Percentiles rank a stretch among this genome's conserved stretches.
Evolutionary conservation across 257 asterid species (phyloP).

Genomic region (Solanum etuberosum): DNA sequence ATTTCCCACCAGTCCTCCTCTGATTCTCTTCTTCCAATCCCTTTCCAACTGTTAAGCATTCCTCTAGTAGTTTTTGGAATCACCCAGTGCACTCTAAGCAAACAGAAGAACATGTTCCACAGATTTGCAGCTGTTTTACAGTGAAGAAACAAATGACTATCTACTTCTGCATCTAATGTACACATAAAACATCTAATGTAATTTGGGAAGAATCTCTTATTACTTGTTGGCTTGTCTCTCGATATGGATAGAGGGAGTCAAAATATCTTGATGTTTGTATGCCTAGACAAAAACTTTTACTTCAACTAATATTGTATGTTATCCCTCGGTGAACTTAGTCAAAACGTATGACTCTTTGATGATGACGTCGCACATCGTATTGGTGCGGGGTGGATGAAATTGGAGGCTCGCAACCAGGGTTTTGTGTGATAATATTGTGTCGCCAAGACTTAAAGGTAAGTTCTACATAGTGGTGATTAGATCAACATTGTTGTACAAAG

Average conservation of each 20-base stretch:
- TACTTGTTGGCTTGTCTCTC: not conserved
- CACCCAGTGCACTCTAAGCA: too few species aligned
- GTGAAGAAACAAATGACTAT: too few species aligned
- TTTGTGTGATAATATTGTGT: not conserved
- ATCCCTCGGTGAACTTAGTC: not conserved
- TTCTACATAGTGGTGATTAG: not conserved
- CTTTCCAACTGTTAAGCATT: too few species aligned
- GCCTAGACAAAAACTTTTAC: not conserved
- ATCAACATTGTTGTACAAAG: not conserved
- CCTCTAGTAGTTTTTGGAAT: too few species aligned
- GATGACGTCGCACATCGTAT: not conserved
- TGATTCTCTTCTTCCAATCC: too few species aligned
- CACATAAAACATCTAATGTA: too few species aligned
- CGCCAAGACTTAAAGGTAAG: not conserved
- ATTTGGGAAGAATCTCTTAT: not conserved
- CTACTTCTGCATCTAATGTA: too few species aligned
- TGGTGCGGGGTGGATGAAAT: not conserved
- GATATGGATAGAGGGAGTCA: not conserved
- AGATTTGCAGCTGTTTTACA: too few species aligned
- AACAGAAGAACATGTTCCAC: too few species aligned
- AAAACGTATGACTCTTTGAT: not conserved
- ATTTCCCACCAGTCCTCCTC: too few species aligned
- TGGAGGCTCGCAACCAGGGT: not conserved
- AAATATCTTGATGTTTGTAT: not conserved
- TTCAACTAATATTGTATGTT: not conserved